Conservation (phyloP, 2,329 filamentous ascomycete species). For the Aspergillus sp. region DNA sequence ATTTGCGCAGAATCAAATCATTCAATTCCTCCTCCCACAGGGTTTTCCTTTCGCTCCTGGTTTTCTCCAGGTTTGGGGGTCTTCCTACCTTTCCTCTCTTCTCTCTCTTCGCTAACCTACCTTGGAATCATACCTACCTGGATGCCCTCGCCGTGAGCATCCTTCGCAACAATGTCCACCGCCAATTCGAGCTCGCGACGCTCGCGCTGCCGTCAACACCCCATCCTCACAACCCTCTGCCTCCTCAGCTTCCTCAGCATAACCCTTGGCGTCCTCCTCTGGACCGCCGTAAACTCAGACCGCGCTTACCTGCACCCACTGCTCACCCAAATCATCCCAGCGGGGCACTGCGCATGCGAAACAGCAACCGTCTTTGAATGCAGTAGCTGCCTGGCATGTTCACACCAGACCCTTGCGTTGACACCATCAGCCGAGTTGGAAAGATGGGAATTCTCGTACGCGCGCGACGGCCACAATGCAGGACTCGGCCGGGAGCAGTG, state of each 20-base stretch:
- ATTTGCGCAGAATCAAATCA: no score
- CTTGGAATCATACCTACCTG: neutral
- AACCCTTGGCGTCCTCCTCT: constrained; percentile 29
- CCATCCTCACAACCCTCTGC: constrained; percentile 27
- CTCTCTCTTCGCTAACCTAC: neutral
- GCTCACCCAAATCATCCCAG: constrained; percentile 45
- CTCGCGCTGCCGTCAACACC: constrained; percentile 24
- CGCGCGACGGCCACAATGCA: constrained; percentile 39
- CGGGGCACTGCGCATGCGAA: constrained; percentile 44
- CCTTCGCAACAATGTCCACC: neutral
- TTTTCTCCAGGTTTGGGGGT: neutral
- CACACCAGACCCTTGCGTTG: constrained; percentile 8
- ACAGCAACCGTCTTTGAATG: constrained; percentile 46
- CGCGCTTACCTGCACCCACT: constrained; percentile 41
- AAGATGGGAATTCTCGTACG: constrained; percentile 37
- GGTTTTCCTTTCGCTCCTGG: neutral
- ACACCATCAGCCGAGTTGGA: neutral
- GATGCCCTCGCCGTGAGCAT: neutral
- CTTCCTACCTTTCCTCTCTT: neutral
- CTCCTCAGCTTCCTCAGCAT: constrained; percentile 26
- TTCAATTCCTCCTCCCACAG: neutral
- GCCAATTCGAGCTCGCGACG: no score
- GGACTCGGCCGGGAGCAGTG: constrained; percentile 36
- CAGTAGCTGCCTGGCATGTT: constrained; percentile 38
- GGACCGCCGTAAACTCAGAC: constrained; percentile 44